These are phyloP conservation scores for Scheffersomyces lignosus DNA, from an alignment of 805 yeast species.

Conservation along the genomic window DNA sequence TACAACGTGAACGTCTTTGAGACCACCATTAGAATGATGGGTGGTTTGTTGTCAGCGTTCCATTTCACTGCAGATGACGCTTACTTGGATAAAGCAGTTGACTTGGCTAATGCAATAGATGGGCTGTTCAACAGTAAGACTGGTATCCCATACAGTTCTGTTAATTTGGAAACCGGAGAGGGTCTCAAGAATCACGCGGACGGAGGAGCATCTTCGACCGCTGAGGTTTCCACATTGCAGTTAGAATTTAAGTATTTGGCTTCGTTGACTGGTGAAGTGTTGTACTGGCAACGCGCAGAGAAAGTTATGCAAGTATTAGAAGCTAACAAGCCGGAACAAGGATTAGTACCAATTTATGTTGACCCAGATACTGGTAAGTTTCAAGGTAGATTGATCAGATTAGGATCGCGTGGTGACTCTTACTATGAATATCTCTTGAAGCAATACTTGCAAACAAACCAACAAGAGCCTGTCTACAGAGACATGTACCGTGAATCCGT, in stretches of 20 bases:
- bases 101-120: conserved; percentile 66
- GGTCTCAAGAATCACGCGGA: conserved; percentile 65
- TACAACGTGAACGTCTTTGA: conserved; percentile 82
- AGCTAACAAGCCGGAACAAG: conserved; percentile 61
- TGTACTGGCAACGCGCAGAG: conserved; percentile 81
- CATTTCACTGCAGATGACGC: conserved; percentile 68
- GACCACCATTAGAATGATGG: conserved; percentile 92
- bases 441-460: conserved; percentile 77
- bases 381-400: conserved; percentile 63
- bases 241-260: conserved; percentile 83
- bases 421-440: conserved; percentile 87
- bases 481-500: conserved; percentile 77
- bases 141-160: conserved; percentile 79
- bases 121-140: conserved; percentile 66
- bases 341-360: conserved; percentile 80
- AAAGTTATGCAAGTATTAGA: conserved; percentile 71
- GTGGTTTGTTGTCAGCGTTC: conserved; percentile 85
- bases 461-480: conserved; percentile 58
- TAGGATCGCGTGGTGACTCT: conserved; percentile 92
- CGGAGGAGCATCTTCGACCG: conserved; percentile 81
- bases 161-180: conserved; percentile 64
- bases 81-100: conserved; percentile 75
- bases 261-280: conserved; percentile 71
- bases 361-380: conserved; percentile 73
- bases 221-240: conserved; percentile 86